Evolutionary conservation across 257 asterid species (phyloP).

Genomic region (Nicotiana noctiflora): DNA sequence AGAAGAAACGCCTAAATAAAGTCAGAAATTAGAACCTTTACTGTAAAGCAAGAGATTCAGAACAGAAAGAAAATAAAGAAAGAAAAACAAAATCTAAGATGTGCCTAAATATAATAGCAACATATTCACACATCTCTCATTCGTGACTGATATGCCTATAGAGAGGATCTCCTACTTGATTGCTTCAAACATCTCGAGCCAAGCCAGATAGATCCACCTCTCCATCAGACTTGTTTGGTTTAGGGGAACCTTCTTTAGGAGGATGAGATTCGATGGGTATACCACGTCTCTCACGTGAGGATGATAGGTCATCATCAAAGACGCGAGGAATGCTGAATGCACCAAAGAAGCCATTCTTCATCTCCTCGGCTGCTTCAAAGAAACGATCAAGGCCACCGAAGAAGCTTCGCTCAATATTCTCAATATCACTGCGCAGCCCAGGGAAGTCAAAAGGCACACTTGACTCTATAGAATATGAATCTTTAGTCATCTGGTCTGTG

Average conservation of each 20-base stretch:
- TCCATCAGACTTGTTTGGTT: constrained; percentile 31
- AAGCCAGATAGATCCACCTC: constrained; percentile 56
- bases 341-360: constrained; percentile 46
- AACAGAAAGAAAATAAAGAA: not conserved
- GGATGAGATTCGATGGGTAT: constrained; percentile 35
- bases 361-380: constrained; percentile 55
- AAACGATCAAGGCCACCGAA: constrained; percentile 34
- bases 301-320: constrained; percentile 13
- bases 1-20: not conserved
- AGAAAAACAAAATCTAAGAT: not conserved
- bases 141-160: not conserved
- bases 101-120: not conserved
- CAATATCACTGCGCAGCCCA: constrained; percentile 63
- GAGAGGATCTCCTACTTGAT: not conserved
- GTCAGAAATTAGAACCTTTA: not conserved
- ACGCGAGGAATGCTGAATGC: constrained; percentile 30
- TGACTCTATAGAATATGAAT: constrained; percentile 32
- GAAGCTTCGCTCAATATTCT: constrained; percentile 56
- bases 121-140: not conserved
- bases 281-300: constrained; percentile 24
- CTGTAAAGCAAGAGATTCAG: not conserved
- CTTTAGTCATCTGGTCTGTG: constrained; percentile 53
- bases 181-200: constrained; percentile 52
- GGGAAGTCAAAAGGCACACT: constrained; percentile 41
- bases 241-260: constrained; percentile 27